Conservation (phyloP, 75 land plant species). For the Isoetes taiwanensis region DNA sequence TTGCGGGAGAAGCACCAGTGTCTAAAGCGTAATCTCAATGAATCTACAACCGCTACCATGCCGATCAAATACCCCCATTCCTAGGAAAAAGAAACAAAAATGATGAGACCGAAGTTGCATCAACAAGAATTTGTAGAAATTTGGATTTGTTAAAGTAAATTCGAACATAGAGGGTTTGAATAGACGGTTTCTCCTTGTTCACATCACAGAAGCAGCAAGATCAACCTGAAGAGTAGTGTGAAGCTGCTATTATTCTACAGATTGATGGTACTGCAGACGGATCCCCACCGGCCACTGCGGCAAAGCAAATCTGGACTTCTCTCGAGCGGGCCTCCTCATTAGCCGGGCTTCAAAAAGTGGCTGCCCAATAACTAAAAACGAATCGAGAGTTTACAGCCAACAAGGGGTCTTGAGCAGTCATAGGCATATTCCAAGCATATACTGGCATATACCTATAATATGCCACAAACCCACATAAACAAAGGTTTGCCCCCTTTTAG, state of each 20-base stretch:
- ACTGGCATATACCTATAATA: too few species aligned
- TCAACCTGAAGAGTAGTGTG: slow-evolving; percentile 60
- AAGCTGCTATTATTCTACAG: slow-evolving; percentile 72
- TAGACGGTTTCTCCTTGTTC: not conserved
- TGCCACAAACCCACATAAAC: too few species aligned
- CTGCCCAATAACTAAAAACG: too few species aligned
- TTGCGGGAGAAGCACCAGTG: slow-evolving; percentile 80
- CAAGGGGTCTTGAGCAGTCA: too few species aligned
- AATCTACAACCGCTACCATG: slow-evolving; percentile 59
- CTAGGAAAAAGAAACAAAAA: not conserved
- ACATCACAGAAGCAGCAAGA: not conserved
- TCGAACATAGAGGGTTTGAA: not conserved
- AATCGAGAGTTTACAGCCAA: too few species aligned
- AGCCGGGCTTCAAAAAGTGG: too few species aligned
- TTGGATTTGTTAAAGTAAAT: not conserved
- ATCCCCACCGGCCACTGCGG: slow-evolving; percentile 96
- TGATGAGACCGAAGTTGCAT: not conserved
- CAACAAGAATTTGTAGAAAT: not conserved
- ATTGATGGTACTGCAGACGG: slow-evolving; percentile 95
- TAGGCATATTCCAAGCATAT: too few species aligned
- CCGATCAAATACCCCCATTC: slow-evolving; percentile 14
- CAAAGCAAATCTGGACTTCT: slow-evolving; percentile 69
- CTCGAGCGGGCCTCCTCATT: too few species aligned
- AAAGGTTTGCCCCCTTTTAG: too few species aligned
- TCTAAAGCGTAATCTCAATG: slow-evolving; percentile 68